Percentiles rank a stretch among this genome's conserved stretches.
These are phyloP conservation scores for Russula lepida DNA, from an alignment of 768 basidiomycete species.

Conservation along the genomic window DNA sequence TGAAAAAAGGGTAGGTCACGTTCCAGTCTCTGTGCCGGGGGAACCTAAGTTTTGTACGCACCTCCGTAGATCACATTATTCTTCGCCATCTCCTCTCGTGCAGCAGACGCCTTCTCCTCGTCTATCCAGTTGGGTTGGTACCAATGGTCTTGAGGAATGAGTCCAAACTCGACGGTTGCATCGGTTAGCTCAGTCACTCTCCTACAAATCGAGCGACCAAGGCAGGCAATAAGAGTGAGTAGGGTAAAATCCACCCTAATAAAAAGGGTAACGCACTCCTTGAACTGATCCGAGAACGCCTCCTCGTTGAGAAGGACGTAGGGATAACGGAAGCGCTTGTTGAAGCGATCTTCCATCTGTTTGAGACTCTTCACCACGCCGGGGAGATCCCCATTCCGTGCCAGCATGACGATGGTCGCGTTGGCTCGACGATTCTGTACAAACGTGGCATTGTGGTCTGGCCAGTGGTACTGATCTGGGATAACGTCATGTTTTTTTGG, in stretches of 20 bases:
- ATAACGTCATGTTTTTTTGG: conserved; percentile 39
- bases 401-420: conserved; percentile 49
- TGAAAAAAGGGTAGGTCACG: conserved; percentile 23
- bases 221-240: conserved; percentile 20
- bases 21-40: neutral
- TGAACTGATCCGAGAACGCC: conserved; percentile 66
- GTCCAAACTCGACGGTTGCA: conserved; percentile 58
- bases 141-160: conserved; percentile 77
- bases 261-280: conserved; percentile 38
- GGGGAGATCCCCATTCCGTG: conserved; percentile 37
- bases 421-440: conserved; percentile 36
- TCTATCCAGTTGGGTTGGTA: conserved; percentile 67
- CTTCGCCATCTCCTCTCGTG: conserved; percentile 45
- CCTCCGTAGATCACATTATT: conserved; percentile 53
- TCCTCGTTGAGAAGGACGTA: conserved; percentile 85
- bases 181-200: conserved; percentile 53
- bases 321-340: conserved; percentile 59
- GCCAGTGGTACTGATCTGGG: conserved; percentile 28
- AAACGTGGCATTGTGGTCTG: conserved; percentile 14
- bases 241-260: conserved; percentile 13
- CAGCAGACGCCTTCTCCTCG: conserved; percentile 41
- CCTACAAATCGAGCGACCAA: conserved; percentile 31
- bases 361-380: conserved; percentile 42
- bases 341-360: conserved; percentile 54
- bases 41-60: conserved; percentile 14